Evolutionary conservation across 2,329 filamentous ascomycete genomes (phyloP), one percentile per base, ranked within the genome.

Genomic region (Coniochaeta hoffmannii): DNA sequence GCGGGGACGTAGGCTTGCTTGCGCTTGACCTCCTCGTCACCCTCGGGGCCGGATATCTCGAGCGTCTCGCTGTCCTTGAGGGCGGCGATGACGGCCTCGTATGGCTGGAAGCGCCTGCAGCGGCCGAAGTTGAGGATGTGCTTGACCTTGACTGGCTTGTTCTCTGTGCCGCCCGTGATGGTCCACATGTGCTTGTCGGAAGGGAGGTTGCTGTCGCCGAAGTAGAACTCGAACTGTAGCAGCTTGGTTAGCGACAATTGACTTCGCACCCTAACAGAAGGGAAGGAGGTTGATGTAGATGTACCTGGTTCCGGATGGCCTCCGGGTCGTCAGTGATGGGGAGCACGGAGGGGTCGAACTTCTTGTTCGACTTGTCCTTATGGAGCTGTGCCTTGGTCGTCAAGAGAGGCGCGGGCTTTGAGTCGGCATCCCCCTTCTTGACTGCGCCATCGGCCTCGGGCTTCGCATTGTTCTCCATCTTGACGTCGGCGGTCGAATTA

Each of bases 61-160:
- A 99, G 79, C 58, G 85, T 73, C 30, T 80, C 78, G 74, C 89
- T 94, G 22, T 88, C 82, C 71, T 87, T 88, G 53, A 97, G 82
- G 34, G 94, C 93, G 54, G 85, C 84, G 58, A 97, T 86, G 44
- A 99, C 82, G 56, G 88, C 87, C 55, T 82, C 85, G 76, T 91
- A 92, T 41, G 90, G 90, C 74, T 94, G 86, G 82, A 97, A 99
- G 65, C 87, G 88, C 62, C 85, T 87, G 95, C 99, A 99, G 70
- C 95, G 91, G 76, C 92, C 93, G 81, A 99, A 99, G 53, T 77
- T 85, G 78, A 86, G 84, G 62, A 99, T 84, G 59, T 86, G 81
- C 66, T 86, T 85, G 62, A 99, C 78, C 22, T 86, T 77, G 35
- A 99, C 86, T 44, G 92, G 81, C 70, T 88, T 87, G 78, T 97